Percentiles rank a stretch among this genome's conserved stretches.
Evolutionary conservation across 345 rosid species (phyloP).

Genomic region (Odontarrhena argentea): DNA sequence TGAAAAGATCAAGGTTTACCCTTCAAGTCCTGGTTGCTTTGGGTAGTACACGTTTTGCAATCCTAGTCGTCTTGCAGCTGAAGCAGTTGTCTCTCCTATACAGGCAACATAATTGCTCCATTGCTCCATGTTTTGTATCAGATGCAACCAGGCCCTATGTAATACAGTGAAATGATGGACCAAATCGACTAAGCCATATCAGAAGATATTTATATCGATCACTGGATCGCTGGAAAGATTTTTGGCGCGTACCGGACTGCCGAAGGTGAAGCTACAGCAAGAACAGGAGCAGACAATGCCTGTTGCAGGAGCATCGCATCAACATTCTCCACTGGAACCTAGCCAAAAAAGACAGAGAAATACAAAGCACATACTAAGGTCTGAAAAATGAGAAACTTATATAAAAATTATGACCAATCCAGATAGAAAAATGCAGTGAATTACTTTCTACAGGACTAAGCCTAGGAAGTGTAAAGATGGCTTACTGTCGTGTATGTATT

Average conservation of each 20-base stretch:
- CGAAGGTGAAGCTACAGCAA: conserved; percentile 95
- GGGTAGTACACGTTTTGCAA: conserved; percentile 74
- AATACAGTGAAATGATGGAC: conserved; percentile 29
- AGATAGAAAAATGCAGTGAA: not conserved
- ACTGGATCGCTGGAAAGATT: not conserved
- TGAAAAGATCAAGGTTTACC: conserved; percentile 50
- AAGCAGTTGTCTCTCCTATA: conserved; percentile 95
- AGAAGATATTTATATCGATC: not conserved
- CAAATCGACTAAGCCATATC: conserved; percentile 13
- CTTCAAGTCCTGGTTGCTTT: conserved; percentile 80
- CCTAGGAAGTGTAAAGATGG: conserved; percentile 15
- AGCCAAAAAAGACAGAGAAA: conserved; percentile 29
- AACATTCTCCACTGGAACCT: conserved; percentile 77
- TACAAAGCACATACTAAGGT: conserved; percentile 23
- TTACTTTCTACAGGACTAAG: not conserved
- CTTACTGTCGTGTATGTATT: conserved; percentile 95
- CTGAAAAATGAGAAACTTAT: not conserved
- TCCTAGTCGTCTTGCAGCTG: conserved; percentile 77
- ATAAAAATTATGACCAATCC: not conserved
- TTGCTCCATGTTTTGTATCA: conserved; percentile 54
- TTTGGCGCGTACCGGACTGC: conserved; percentile 55
- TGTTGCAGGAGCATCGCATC: conserved; percentile 57
- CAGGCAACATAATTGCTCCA: conserved; percentile 79
- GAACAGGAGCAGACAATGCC: conserved; percentile 74
- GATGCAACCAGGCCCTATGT: conserved; percentile 76